Base-by-base conservation (phyloP, 1,139 yeast species). In the Debaryomyces robertsiae region DNA sequence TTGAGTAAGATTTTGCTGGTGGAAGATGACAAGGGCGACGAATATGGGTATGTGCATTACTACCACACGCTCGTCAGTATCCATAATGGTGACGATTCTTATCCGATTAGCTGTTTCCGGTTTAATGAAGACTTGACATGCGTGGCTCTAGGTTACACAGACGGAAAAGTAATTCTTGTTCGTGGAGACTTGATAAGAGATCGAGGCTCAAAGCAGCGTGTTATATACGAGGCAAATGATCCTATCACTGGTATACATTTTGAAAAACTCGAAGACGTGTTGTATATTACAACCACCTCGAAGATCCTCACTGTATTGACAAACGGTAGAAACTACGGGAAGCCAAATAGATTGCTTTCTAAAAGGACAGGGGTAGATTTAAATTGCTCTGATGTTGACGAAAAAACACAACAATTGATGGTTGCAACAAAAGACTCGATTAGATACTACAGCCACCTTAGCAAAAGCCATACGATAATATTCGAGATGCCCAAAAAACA, bases 181-280 rank as follows among this genome's bases (percentile, higher is more conserved):
- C 65, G 98, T 46, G 99, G 98, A 5, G 98, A 93, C 59, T 64
- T 94, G 33, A 54, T 87, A 2, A 79, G 93, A 50, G 99, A 94
- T 55, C 66, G 96, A 44, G 98, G 98, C 0, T 81, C 96, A 3
- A 79, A 93, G 48, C 98, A 91, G 55, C 68, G 98, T 27, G 61
- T 84, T 0, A 81, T 91, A 1, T 88, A 81, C 54, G 87, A 84
- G 47, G 75, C 82, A 13, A 55, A 59, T 11, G 94, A 88, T 39
- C 96, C 98, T 0, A 75, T 94, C 18, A 91, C 98, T 0, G 87
- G 90, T 0, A 63, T 93, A 1, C 72, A 77, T 27, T 79, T 85
- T 50, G 69, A 71, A 44, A 77, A 72, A 32, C 67, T 67, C 15
- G 61, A 63, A 27, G 76, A 70, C 30, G 44, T 72, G 5, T 55